Evolutionary conservation across 2,329 filamentous ascomycete species (phyloP).

Genomic region (Beauveria varroae): DNA sequence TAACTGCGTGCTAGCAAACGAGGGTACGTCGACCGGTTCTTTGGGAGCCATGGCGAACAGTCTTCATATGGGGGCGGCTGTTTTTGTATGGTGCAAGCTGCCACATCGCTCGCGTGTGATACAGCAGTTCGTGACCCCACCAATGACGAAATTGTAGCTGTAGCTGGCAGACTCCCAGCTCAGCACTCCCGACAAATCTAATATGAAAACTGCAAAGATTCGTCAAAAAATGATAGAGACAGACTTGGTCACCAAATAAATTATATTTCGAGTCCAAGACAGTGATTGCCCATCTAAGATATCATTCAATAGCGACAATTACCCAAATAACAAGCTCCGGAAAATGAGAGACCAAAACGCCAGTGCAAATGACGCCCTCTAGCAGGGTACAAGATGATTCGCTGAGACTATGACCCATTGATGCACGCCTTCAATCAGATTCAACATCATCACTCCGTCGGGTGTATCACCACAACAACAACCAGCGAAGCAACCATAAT

Average conservation of each 20-base stretch:
- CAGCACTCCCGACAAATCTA: not conserved
- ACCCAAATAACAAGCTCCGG: not conserved
- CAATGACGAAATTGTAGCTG: constrained; percentile 8
- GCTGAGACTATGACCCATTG: not conserved
- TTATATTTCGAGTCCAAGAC: not conserved
- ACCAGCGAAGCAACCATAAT: constrained; percentile 55
- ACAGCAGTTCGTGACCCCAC: constrained; percentile 5
- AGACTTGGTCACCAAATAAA: not conserved
- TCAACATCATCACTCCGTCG: constrained; percentile 11
- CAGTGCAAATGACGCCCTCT: not conserved
- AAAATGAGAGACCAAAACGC: not conserved
- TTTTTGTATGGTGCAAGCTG: not conserved
- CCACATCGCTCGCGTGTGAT: not conserved
- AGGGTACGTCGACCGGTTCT: constrained; percentile 50
- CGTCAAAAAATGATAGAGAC: too few species aligned
- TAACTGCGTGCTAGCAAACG: constrained; percentile 66
- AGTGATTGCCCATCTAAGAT: not conserved
- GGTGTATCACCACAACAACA: constrained; percentile 51
- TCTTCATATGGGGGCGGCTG: not conserved
- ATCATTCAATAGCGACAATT: not conserved
- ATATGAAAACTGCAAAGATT: not conserved
- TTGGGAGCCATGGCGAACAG: constrained; percentile 27
- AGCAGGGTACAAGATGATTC: not conserved
- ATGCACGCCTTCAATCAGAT: not conserved
- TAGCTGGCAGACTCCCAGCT: not conserved